Evolutionary conservation across 106 monocot genomes (phyloP).

Genomic region (Gastrodia elata): DNA sequence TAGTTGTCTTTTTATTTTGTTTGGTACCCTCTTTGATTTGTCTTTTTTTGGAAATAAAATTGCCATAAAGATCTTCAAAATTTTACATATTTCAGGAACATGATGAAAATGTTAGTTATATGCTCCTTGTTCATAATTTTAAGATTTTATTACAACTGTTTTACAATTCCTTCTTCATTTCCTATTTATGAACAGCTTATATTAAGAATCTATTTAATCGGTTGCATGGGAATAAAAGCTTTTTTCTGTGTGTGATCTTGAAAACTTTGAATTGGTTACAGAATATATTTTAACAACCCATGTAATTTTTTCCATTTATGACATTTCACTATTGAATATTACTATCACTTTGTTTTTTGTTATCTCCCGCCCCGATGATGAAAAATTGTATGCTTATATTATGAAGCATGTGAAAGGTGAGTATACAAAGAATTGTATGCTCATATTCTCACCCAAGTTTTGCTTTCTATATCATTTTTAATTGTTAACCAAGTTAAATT

Average conservation of each 20-base stretch:
- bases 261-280: not conserved
- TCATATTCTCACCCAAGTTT: not conserved
- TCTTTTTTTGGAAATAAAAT: no score
- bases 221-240: no score
- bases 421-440: not conserved
- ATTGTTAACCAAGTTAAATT: not conserved
- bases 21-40: no score
- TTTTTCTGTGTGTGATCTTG: not conserved
- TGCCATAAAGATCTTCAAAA: no score
- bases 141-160: no score
- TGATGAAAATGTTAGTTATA: no score
- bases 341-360: not conserved
- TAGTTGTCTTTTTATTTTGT: not conserved
- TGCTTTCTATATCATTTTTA: not conserved
- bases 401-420: not conserved
- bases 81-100: no score
- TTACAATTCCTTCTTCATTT: no score
- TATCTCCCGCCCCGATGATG: not conserved
- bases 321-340: not conserved
- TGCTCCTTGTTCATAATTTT: no score
- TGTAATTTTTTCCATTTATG: not conserved
- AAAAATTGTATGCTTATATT: not conserved
- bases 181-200: no score
- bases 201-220: no score
- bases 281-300: not conserved